Conservation (phyloP, 805 yeast species). For the Suhomyces prunicola region DNA sequence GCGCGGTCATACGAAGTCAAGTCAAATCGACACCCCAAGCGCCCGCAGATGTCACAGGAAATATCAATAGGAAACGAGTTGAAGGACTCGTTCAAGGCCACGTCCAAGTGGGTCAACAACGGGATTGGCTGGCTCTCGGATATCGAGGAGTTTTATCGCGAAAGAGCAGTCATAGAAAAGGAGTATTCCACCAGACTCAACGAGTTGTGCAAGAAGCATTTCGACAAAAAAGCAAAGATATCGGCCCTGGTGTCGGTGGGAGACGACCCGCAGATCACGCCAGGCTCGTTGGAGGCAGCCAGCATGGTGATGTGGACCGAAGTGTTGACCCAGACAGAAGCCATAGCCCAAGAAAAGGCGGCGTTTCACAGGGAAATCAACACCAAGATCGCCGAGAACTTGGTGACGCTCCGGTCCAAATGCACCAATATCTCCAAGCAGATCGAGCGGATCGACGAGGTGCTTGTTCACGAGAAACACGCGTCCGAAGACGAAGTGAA, state of each 20-base stretch:
- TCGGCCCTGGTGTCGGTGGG: conserved; percentile 80
- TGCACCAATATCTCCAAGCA: conserved; percentile 52
- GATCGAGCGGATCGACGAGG: conserved; percentile 60
- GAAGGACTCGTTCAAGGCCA: conserved; percentile 75
- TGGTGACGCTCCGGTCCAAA: conserved; percentile 51
- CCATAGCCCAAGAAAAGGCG: conserved; percentile 63
- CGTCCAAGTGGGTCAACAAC: conserved; percentile 73
- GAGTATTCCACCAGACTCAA: conserved; percentile 74
- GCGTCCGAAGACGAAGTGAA: conserved; percentile 53
- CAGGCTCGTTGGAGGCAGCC: conserved; percentile 91
- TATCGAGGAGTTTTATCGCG: conserved; percentile 77
- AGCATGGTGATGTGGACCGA: conserved; percentile 88
- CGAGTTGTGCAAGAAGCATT: conserved; percentile 62
- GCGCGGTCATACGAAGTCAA: neutral
- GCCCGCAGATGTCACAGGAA: neutral
- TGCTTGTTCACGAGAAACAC: conserved; percentile 46
- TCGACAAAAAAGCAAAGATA: conserved; percentile 70
- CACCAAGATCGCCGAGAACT: conserved; percentile 57
- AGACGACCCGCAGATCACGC: conserved; percentile 84
- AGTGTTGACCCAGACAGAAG: conserved; percentile 78
- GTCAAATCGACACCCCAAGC: neutral
- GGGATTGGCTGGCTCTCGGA: conserved; percentile 77
- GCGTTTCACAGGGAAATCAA: conserved; percentile 59
- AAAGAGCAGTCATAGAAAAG: conserved; percentile 75
- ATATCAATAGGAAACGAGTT: conserved; percentile 64